phyloP scores from a whole-genome alignment of 805 yeast genomes.

The Pichia pseudocactophila region DNA sequence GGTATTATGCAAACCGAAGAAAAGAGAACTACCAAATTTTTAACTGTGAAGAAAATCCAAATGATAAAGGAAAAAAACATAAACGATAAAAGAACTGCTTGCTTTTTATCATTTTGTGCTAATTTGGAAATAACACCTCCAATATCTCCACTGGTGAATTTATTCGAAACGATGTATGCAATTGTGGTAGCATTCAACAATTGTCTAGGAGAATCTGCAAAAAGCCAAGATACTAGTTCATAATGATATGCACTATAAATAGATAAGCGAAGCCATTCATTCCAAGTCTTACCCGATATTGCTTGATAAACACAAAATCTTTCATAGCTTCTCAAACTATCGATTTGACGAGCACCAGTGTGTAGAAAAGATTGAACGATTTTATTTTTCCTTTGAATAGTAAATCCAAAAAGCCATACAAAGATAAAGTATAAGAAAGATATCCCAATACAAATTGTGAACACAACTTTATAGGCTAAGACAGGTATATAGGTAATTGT shows the following conservation, averaged over 20 bases:
- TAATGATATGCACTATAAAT: constrained; percentile 58
- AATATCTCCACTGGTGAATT: constrained; percentile 30
- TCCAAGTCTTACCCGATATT: constrained; percentile 54
- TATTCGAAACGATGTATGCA: constrained; percentile 41
- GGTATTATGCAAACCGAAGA: constrained; percentile 18
- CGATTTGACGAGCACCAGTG: constrained; percentile 47
- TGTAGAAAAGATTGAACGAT: constrained; percentile 66
- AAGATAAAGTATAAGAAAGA: constrained; percentile 51
- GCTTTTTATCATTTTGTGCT: constrained; percentile 51
- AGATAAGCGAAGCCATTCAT: constrained; percentile 61
- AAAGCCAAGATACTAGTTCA: constrained; percentile 46
- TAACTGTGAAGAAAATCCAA: constrained; percentile 53
- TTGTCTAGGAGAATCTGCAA: constrained; percentile 86
- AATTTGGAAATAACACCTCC: constrained; percentile 42
- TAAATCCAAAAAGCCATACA: constrained; percentile 49
- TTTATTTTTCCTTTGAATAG: constrained; percentile 49
- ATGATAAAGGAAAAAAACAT: constrained; percentile 69
- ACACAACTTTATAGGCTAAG: constrained; percentile 23
- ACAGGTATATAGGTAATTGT: constrained; percentile 27
- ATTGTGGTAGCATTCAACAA: constrained; percentile 70
- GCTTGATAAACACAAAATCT: constrained; percentile 66
- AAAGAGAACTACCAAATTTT: constrained; percentile 17
- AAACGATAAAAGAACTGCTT: constrained; percentile 64
- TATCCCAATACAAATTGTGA: constrained; percentile 62
- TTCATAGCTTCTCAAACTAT: constrained; percentile 50